Evolutionary conservation across 495 filamentous ascomycete species (phyloP).

Genomic region (Aspergillus kassunensis): DNA sequence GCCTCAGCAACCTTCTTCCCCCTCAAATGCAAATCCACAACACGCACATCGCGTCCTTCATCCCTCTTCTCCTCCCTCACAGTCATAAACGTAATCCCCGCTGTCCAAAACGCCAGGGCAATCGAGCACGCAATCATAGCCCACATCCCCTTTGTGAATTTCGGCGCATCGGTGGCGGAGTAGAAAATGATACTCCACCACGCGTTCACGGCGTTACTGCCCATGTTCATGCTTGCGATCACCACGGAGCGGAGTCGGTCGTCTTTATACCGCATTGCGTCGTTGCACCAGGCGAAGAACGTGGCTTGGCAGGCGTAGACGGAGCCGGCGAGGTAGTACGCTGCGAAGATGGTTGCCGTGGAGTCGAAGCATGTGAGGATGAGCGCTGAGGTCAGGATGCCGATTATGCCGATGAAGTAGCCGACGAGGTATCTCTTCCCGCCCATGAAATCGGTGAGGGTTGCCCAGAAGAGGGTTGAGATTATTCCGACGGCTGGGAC

Average conservation of each 20-base stretch:
- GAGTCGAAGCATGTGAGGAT: constrained; percentile 43
- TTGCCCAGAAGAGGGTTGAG: constrained; percentile 51
- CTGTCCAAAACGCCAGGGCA: constrained; percentile 48
- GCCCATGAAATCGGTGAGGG: constrained; percentile 48
- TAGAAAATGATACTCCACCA: constrained; percentile 68
- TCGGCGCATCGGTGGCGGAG: constrained; percentile 52
- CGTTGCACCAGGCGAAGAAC: constrained; percentile 61
- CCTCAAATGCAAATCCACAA: neutral
- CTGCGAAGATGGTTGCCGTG: constrained; percentile 42
- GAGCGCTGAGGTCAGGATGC: constrained; percentile 42
- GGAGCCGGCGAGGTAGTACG: constrained; percentile 52
- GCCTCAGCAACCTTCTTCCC: constrained; percentile 2
- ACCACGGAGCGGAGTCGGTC: constrained; percentile 45
- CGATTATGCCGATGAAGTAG: constrained; percentile 50
- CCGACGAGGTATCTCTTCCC: constrained; percentile 49
- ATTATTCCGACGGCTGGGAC: constrained; percentile 47
- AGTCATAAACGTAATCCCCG: neutral
- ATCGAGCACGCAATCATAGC: constrained; percentile 55
- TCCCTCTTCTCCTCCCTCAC: constrained; percentile 5
- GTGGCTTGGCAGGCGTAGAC: constrained; percentile 57
- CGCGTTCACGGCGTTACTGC: constrained; percentile 52
- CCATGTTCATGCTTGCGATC: constrained; percentile 54
- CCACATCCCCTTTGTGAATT: constrained; percentile 57
- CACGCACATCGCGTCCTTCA: neutral
- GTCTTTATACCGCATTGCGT: constrained; percentile 46